Conservation (phyloP, 2,329 filamentous ascomycete genomes). For the Torrubiella hemipterigena region DNA sequence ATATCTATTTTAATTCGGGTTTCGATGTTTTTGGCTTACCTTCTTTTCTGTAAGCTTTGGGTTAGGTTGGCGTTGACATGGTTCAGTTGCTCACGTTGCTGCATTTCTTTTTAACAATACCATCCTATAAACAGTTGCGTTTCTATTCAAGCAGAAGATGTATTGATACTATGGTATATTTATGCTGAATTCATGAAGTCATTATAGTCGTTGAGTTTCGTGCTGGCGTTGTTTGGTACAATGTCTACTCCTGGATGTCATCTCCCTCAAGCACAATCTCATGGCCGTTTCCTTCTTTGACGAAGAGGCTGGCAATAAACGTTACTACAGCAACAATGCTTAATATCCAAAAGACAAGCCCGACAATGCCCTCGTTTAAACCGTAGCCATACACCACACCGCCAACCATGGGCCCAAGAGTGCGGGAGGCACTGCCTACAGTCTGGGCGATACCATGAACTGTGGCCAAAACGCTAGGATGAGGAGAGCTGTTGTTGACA, state of each 20-base stretch:
- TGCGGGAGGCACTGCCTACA: conserved; percentile 35
- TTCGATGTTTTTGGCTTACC: too few relatives aligned
- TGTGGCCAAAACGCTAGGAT: conserved; percentile 44
- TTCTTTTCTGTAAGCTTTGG: too few relatives aligned
- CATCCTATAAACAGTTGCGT: too few relatives aligned
- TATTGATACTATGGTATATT: too few relatives aligned
- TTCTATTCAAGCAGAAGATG: too few relatives aligned
- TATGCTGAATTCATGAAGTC: too few relatives aligned
- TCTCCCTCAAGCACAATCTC: conserved; percentile 42
- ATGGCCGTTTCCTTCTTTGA: conserved; percentile 54
- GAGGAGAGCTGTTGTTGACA: conserved; percentile 48
- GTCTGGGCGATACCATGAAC: conserved; percentile 42
- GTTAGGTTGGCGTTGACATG: too few relatives aligned
- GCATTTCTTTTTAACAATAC: too few relatives aligned
- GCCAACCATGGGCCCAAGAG: conserved; percentile 36
- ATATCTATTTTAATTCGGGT: too few relatives aligned
- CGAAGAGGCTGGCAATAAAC: conserved; percentile 44
- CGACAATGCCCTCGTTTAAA: conserved; percentile 31
- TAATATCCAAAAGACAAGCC: conserved; percentile 34
- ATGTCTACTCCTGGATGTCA: conserved; percentile 14
- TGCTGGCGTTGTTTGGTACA: background rate
- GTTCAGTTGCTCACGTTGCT: too few relatives aligned
- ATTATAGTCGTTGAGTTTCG: background rate
- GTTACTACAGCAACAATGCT: conserved; percentile 41
- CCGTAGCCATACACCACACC: conserved; percentile 35